Percentiles rank a stretch among this genome's conserved stretches.
phyloP scores from a whole-genome alignment of 2,329 filamentous ascomycete species.

The Verticillium klebahnii region DNA sequence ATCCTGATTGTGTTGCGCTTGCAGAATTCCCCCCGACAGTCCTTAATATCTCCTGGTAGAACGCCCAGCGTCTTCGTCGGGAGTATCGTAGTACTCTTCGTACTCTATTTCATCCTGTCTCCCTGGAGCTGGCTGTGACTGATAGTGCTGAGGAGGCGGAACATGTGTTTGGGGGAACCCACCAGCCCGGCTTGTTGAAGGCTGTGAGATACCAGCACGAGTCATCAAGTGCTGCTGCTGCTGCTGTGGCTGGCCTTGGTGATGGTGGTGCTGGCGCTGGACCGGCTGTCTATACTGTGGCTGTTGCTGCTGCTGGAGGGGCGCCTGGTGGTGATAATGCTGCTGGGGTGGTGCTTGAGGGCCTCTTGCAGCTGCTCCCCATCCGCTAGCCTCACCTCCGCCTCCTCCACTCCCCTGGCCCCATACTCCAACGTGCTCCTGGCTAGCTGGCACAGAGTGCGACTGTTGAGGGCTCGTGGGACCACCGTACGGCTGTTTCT shows the following conservation, averaged over 20 bases:
- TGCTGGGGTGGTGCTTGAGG: neutral
- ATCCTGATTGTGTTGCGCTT: neutral
- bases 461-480: constrained; percentile 1
- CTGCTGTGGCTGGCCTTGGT: neutral
- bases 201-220: neutral
- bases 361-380: neutral
- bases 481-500: constrained; percentile 18
- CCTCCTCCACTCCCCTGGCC: neutral
- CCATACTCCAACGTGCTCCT: neutral
- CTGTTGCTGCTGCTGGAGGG: neutral
- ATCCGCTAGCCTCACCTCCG: neutral
- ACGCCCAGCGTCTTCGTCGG: neutral
- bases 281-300: neutral
- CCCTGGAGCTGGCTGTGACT: constrained; percentile 1
- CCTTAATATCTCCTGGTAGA: neutral
- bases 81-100: constrained; percentile 1
- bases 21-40: neutral
- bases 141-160: neutral
- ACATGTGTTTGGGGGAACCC: neutral
- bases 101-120: constrained; percentile 8
- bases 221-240: neutral
- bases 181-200: neutral
- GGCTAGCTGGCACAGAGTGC: neutral
- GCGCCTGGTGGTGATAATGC: neutral
- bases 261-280: neutral